Evolutionary conservation across 176 grass and related monocot genomes (phyloP).

Genomic region (Pontederia crassipes): DNA sequence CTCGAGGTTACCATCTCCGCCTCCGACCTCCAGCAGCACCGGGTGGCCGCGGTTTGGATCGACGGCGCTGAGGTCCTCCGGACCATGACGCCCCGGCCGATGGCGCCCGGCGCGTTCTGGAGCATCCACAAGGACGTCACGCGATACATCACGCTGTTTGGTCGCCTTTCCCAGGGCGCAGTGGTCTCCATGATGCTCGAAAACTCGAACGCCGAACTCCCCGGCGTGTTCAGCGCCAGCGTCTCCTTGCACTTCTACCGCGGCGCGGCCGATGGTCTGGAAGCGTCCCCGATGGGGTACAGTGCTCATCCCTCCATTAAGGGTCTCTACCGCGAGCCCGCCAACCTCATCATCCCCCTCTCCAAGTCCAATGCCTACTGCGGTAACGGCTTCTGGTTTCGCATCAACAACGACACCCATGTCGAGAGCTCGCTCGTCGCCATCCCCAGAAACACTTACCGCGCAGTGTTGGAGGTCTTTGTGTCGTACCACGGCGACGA

Average conservation of each 20-base stretch:
- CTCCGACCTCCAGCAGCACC: conserved; percentile 5
- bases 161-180: background rate
- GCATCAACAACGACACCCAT: conserved; percentile 1
- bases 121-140: background rate
- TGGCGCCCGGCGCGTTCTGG: background rate
- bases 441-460: conserved; percentile 8
- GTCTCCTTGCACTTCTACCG: conserved; percentile 15
- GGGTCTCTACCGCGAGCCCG: conserved; percentile 10
- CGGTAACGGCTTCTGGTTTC: conserved; percentile 5
- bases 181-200: conserved; percentile 15
- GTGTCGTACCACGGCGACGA: conserved; percentile 17
- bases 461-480: conserved; percentile 12
- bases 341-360: conserved; percentile 11
- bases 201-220: background rate
- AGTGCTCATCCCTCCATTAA: conserved; percentile 3
- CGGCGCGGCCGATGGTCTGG: background rate
- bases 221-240: conserved; percentile 7
- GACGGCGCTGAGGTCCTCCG: conserved; percentile 10
- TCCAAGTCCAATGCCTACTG: conserved; percentile 5
- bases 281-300: background rate
- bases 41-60: background rate
- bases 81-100: background rate
- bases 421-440: background rate
- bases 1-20: background rate
- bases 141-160: background rate